phyloP scores from a whole-genome alignment of 2,329 filamentous ascomycete species.

The Parastagonospora avenae region DNA sequence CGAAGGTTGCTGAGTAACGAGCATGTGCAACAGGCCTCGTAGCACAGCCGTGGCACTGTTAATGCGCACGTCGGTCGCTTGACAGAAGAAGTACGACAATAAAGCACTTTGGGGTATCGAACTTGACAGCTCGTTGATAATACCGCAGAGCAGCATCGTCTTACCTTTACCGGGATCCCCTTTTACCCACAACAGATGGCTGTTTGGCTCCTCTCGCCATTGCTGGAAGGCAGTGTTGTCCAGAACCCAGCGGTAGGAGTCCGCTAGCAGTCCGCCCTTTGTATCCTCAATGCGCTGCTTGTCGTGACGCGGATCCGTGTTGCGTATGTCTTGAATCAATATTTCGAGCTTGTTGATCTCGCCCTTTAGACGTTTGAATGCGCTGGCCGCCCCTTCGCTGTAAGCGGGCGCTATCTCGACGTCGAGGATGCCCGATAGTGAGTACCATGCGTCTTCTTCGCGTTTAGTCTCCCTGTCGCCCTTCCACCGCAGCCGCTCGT shows the following conservation, averaged over 20 bases:
- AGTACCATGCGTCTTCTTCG: conserved; percentile 9
- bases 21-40: conserved; percentile 50
- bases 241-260: conserved; percentile 9
- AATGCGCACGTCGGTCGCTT: too few species aligned
- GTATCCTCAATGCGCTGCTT: too few species aligned
- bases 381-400: conserved; percentile 8
- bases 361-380: conserved; percentile 13
- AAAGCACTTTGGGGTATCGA: conserved; percentile 14
- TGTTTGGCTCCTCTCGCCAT: background rate
- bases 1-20: conserved; percentile 42
- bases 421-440: conserved; percentile 11
- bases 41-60: conserved; percentile 45
- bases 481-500: conserved; percentile 10
- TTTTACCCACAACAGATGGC: conserved; percentile 4
- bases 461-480: conserved; percentile 13
- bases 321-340: conserved; percentile 11
- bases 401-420: conserved; percentile 2
- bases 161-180: conserved; percentile 7
- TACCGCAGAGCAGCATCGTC: conserved; percentile 2
- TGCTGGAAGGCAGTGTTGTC: conserved; percentile 3
- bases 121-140: conserved; percentile 35
- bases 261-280: too few species aligned
- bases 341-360: conserved; percentile 8
- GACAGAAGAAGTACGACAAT: conserved; percentile 46
- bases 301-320: conserved; percentile 10